These are phyloP conservation scores for Thecaphora thlaspeos DNA, from an alignment of 1,284 basidiomycete genomes.

Conservation along the genomic window DNA sequence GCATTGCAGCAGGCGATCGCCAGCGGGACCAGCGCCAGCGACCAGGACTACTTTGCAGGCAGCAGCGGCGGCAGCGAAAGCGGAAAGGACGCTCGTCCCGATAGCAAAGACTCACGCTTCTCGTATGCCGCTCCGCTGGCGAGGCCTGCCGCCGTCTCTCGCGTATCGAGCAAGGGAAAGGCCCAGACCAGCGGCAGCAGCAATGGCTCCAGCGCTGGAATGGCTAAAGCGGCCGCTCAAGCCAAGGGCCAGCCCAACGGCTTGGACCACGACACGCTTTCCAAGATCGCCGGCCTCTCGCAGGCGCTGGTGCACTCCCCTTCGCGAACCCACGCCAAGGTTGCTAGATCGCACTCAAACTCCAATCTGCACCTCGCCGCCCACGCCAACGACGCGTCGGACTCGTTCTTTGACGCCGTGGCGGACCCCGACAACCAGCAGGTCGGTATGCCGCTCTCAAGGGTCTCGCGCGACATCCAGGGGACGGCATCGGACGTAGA, in stretches of 20 bases:
- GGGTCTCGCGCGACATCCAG: slow-evolving; percentile 59
- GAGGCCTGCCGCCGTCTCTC: not conserved
- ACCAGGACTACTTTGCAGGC: slow-evolving; percentile 7
- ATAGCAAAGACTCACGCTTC: too few relatives aligned
- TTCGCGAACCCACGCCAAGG: not conserved
- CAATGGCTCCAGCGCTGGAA: not conserved
- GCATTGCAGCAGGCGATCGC: slow-evolving; percentile 42
- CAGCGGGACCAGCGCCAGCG: slow-evolving; percentile 3
- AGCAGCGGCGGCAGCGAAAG: slow-evolving; percentile 3
- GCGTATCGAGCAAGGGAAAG: not conserved
- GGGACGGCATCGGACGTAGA: slow-evolving; percentile 74
- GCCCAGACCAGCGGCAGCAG: not conserved
- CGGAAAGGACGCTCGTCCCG: slow-evolving; percentile 3
- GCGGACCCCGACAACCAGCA: slow-evolving; percentile 25
- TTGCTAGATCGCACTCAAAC: too few relatives aligned
- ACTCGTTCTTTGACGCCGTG: slow-evolving; percentile 7
- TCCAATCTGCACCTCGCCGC: too few relatives aligned
- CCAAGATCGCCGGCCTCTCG: slow-evolving; percentile 26
- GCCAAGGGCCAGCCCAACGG: slow-evolving; percentile 1
- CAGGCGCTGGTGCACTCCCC: slow-evolving; percentile 34
- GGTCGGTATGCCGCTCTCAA: slow-evolving; percentile 19
- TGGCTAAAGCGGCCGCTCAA: not conserved
- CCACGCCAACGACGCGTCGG: too few relatives aligned
- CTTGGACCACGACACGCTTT: slow-evolving; percentile 27
- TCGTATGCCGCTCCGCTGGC: not conserved